Percentiles rank a stretch among this genome's conserved stretches.
Conservation (phyloP, 768 basidiomycete genomes). For the Kwoniella botswanensis region DNA sequence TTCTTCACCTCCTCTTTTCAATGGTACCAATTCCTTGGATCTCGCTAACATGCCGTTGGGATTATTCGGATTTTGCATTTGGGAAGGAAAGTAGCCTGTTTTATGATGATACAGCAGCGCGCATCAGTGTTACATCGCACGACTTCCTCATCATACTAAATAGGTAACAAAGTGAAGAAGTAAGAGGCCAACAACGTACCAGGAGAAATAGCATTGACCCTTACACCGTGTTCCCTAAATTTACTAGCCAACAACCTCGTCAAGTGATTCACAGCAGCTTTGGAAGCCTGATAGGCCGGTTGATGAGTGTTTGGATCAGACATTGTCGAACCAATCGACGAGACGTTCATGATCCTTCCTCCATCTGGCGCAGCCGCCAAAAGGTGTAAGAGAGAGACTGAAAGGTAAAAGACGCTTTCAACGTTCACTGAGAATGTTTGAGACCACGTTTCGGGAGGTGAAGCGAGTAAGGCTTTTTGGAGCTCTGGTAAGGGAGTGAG, state of each 20-base stretch:
- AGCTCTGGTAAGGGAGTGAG: constrained; percentile 30
- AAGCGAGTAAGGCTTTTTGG: constrained; percentile 27
- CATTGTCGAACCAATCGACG: constrained; percentile 37
- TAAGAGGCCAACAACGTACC: background rate
- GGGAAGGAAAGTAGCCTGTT: constrained; percentile 31
- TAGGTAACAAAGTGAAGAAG: too few species aligned
- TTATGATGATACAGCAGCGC: background rate
- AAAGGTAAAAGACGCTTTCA: constrained; percentile 30
- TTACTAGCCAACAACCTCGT: constrained; percentile 37
- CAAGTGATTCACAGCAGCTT: constrained; percentile 36
- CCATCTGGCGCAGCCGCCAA: constrained; percentile 16
- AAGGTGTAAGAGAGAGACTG: constrained; percentile 29
- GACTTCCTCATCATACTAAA: too few species aligned
- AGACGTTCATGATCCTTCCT: constrained; percentile 39
- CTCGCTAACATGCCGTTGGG: constrained; percentile 31
- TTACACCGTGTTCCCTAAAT: constrained; percentile 32
- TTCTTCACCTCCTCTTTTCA: constrained; percentile 33
- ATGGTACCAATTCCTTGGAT: constrained; percentile 30
- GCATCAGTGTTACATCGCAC: background rate
- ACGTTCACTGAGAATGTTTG: constrained; percentile 30
- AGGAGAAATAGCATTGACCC: constrained; percentile 41
- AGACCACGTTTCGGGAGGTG: constrained; percentile 29
- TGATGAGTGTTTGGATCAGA: constrained; percentile 32
- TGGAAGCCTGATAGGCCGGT: constrained; percentile 40
- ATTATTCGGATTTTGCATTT: constrained; percentile 36